Evolutionary conservation across 768 basidiomycete species (phyloP).

Genomic region (Russula sp.): DNA sequence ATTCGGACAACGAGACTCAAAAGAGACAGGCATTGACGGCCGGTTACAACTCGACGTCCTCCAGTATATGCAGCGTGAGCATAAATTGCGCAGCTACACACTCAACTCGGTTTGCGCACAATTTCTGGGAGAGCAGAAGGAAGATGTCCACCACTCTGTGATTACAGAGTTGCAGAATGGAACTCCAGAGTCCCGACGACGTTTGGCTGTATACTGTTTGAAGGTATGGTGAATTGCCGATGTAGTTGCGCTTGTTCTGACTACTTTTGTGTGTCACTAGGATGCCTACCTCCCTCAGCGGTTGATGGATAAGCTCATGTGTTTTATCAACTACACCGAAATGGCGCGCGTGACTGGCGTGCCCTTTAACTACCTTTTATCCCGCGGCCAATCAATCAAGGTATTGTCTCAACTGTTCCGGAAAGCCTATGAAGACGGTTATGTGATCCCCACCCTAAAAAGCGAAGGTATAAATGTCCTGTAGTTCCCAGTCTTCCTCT

Average conservation of each 20-base stretch:
- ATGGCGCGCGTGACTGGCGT: constrained; percentile 99
- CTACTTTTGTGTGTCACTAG: constrained; percentile 32
- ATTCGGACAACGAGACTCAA: constrained; percentile 94
- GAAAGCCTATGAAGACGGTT: constrained; percentile 86
- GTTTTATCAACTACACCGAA: constrained; percentile 95
- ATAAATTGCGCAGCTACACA: constrained; percentile 94
- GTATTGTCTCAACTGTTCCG: constrained; percentile 94
- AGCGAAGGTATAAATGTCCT: constrained; percentile 55
- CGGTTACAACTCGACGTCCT: constrained; percentile 92
- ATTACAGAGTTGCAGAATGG: constrained; percentile 98
- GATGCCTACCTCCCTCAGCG: constrained; percentile 98
- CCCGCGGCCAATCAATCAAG: constrained; percentile 97
- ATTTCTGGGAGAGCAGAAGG: constrained; percentile 97
- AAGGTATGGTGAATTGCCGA: constrained; percentile 51
- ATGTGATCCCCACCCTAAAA: constrained; percentile 80
- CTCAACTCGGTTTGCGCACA: constrained; percentile 97
- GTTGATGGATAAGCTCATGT: constrained; percentile 96
- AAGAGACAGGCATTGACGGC: constrained; percentile 86
- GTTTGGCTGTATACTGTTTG: constrained; percentile 94
- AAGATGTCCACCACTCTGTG: constrained; percentile 97
- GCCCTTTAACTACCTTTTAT: constrained; percentile 91
- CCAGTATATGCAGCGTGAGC: constrained; percentile 97
- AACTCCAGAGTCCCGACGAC: constrained; percentile 84
- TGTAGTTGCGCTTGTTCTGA: neutral
- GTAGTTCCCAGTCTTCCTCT: neutral